Base-by-base conservation (phyloP, 495 filamentous ascomycete species). In the Hypoxylon rickii region DNA sequence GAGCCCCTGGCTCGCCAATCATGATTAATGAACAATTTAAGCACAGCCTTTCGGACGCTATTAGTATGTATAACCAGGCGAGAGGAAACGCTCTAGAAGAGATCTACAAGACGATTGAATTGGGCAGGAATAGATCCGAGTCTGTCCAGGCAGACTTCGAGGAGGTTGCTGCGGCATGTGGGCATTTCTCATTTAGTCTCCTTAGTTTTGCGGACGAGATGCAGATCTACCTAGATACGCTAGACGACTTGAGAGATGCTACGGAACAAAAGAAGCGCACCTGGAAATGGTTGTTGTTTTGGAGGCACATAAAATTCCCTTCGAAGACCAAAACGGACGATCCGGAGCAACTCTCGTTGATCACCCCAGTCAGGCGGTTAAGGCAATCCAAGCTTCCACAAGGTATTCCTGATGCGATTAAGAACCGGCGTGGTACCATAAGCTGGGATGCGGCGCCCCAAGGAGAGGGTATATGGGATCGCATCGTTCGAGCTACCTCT, bases 161-260 rank as follows among this genome's bases (percentile, higher is more conserved):
- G 68, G 94, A 98, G 70, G 91, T 97, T 7, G 90, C 92, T 22
- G 94, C 94, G 3, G 93, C 90, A 37, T 98, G 94, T 64, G 92
- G 93, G 2, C 90, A 97, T 66, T 98, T 97, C 67, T 89, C 87
- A 65, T 96, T 91, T 63, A 92, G 89, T 15, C 75, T 98, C 19
- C 79, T 92, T 49, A 86, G 90, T 56, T 90, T 97, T 69, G 92
- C 91, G 0, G 88, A 96, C 65, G 90, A 96, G 66, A 86, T 96
- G 77, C 81, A 89, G 49, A 82, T 78, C 8, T 89, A 93, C 55
- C 70, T 98, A n/a, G 78, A 87, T 33, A 86, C 95, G 15, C 66
- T 98, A 15, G 90, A 96, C 58, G 88, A 96, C 42, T 68, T 97
- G 52, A 90, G 93, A 60, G 76, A 82, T 41, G 82, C 82, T 33